phyloP scores from a whole-genome alignment of 805 yeast genomes.

The Suhomyces tanzawaensis region DNA sequence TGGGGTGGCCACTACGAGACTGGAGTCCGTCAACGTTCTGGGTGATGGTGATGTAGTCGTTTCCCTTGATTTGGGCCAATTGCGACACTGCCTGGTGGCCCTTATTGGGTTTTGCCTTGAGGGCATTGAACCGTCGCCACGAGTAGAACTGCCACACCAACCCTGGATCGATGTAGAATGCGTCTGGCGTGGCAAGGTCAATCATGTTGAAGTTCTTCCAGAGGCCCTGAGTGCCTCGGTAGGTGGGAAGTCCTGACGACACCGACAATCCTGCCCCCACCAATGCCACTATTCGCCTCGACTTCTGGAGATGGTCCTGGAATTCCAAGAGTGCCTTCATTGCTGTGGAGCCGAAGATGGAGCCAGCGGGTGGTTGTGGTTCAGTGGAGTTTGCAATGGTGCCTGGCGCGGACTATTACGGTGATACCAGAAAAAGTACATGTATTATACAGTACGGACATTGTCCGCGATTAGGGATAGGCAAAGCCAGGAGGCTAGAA shows the following conservation, averaged over 20 bases:
- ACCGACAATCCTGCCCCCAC: conserved; percentile 86
- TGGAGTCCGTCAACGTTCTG: conserved; percentile 83
- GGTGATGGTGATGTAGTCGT: conserved; percentile 62
- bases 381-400: not conserved
- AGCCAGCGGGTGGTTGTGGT: not conserved
- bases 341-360: not conserved
- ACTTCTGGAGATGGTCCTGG: conserved; percentile 46
- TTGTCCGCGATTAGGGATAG: too few relatives aligned
- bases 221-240: conserved; percentile 67
- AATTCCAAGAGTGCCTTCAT: conserved; percentile 39
- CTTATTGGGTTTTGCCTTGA: conserved; percentile 64
- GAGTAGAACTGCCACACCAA: conserved; percentile 89
- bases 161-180: conserved; percentile 78
- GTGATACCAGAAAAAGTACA: not conserved
- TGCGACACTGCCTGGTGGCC: conserved; percentile 73
- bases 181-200: conserved; percentile 90
- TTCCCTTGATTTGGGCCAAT: conserved; percentile 42
- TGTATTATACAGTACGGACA: not conserved
- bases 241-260: conserved; percentile 73
- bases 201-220: conserved; percentile 79
- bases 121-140: conserved; percentile 61
- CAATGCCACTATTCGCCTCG: conserved; percentile 52
- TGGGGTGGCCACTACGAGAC: conserved; percentile 61
- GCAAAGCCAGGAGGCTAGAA: too few relatives aligned
- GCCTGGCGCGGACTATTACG: not conserved